A percentile compares a stretch with the other conserved stretches of the same genome.
phyloP scores from a whole-genome alignment of 2,329 filamentous ascomycete genomes.

The Aureobasidium sp. region DNA sequence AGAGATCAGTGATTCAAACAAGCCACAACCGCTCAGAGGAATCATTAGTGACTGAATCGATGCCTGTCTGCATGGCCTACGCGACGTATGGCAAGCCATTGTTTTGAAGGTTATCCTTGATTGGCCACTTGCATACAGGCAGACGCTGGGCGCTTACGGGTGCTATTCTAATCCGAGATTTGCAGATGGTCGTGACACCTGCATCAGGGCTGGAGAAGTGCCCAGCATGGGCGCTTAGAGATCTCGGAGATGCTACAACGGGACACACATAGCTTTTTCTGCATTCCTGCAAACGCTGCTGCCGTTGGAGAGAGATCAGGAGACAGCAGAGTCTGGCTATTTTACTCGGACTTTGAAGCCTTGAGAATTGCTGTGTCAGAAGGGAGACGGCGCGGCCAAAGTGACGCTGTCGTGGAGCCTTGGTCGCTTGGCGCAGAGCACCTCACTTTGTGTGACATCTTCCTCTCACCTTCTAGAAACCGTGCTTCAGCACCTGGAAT shows the following conservation, averaged over 20 bases:
- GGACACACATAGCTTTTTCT: neutral
- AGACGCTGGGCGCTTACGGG: slow-evolving; percentile 13
- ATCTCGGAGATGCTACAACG: neutral
- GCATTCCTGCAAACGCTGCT: neutral
- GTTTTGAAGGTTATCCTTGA: neutral
- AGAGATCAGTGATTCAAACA: neutral
- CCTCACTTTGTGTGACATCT: neutral
- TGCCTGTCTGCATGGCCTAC: slow-evolving; percentile 4
- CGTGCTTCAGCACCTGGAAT: neutral
- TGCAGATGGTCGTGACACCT: slow-evolving; percentile 1
- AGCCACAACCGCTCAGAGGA: slow-evolving; percentile 3
- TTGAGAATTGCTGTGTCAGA: neutral
- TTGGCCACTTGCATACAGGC: slow-evolving; percentile 4
- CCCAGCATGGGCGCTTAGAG: neutral
- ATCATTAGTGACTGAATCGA: neutral
- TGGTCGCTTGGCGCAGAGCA: neutral
- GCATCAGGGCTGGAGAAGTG: slow-evolving; percentile 1
- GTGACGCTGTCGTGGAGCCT: neutral
- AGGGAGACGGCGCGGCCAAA: neutral
- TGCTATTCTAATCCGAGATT: slow-evolving; percentile 11
- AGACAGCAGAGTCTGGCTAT: neutral
- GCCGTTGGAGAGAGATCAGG: neutral
- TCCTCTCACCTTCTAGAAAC: neutral
- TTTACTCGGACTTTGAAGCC: neutral
- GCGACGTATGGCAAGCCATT: slow-evolving; percentile 5